Evolutionary conservation across 306 rosid species (phyloP).

Genomic region (Amphicarpaea edgeworthii): DNA sequence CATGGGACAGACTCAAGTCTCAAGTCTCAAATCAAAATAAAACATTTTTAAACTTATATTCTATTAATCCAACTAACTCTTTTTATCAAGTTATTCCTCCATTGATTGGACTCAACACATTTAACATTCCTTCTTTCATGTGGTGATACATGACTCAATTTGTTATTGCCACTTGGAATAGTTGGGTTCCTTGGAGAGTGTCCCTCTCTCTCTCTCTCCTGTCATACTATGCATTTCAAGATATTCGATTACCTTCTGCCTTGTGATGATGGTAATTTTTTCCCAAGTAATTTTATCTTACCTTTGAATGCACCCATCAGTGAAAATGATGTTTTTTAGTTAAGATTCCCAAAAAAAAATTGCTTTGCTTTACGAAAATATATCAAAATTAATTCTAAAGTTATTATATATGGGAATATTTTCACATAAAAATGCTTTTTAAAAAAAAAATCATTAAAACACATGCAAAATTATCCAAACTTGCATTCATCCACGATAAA

Average conservation of each 20-base stretch:
- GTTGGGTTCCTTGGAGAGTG: background rate
- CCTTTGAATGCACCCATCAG: slow-evolving; percentile 39
- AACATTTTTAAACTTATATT: background rate
- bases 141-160: background rate
- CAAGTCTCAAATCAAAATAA: slow-evolving; percentile 2
- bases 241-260: background rate
- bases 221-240: background rate
- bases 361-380: background rate
- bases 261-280: slow-evolving; percentile 22
- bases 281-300: slow-evolving; percentile 42
- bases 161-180: slow-evolving; percentile 1
- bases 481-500: background rate
- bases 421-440: background rate
- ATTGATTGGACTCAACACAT: background rate
- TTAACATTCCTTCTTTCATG: background rate
- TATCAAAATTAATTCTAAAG: background rate
- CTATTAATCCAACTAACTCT: background rate
- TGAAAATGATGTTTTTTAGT: slow-evolving; percentile 8
- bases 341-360: slow-evolving; percentile 25
- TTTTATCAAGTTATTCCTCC: background rate
- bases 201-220: no score
- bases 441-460: background rate
- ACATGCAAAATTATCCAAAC: background rate
- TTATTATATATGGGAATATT: no score
- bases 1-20: background rate